Base-by-base conservation (phyloP, 768 basidiomycete species). In the Lactarius quietus region DNA sequence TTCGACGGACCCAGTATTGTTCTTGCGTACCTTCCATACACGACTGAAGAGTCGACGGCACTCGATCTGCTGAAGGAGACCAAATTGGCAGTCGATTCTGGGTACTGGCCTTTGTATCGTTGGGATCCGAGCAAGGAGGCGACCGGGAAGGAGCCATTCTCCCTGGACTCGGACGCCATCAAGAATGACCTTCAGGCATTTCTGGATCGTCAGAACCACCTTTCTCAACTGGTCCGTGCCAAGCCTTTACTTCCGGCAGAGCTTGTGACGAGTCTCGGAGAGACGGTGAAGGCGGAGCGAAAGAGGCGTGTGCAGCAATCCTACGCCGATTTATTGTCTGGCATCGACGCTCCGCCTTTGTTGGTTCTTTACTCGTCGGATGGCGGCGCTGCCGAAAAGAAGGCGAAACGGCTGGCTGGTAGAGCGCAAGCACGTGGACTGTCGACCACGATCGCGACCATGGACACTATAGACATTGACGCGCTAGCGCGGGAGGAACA, bases 61-160 rank as follows among this genome's bases (percentile, higher is more conserved):
- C 84, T 99, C 39, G 87, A 95, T 38, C 79, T 98, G n/a, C 81
- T 99, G 63, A 95, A 97, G 79, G 94, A 96, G 80, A 99, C 95
- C 29, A 99, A 98, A 74, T 84, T 94, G 57, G 96, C 96, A 6
- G 92, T 98, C 45, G 95, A 98, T 71, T 84, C 91, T 12, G 96
- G 96, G 3, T 96, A 95, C 78, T 98, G 97, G 97, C 96, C 96
- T 0, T 80, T 98, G 59, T 99, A 98, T 81, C 85, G 97, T 62
- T 99, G 96, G 95, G 89, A 99, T 76, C 97, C 97, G 0, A 82
- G 83, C 71, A 90, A 91, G 75, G 92, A 95, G 71, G 77, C 76
- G 29, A 77, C 76, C 52, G 89, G 89, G 48, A 81, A 87, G 73
- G 93, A 95, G 68, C 89, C 92, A 18, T 99, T 99, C 81, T 83